These are phyloP conservation scores for Mitragyna speciosa DNA, from an alignment of 257 asterid genomes.

Conservation along the genomic window DNA sequence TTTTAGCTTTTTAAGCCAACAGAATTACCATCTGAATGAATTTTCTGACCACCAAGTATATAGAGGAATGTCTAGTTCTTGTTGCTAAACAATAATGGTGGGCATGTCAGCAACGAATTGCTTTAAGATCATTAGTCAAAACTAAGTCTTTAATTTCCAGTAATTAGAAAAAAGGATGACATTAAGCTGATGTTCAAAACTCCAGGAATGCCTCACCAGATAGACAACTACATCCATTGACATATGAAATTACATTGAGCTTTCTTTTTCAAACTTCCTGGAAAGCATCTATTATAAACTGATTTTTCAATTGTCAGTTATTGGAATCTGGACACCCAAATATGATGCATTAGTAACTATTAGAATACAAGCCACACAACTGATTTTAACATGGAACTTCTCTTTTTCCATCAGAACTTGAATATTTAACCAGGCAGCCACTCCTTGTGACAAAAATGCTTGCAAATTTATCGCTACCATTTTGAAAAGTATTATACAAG, in stretches of 20 bases:
- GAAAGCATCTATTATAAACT: background rate
- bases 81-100: background rate
- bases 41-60: background rate
- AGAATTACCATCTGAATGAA: background rate
- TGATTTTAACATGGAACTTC: background rate
- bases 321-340: background rate
- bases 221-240: no score
- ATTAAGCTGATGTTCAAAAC: no score
- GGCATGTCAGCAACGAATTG: background rate
- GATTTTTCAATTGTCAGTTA: background rate
- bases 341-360: background rate
- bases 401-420: background rate
- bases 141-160: background rate
- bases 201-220: no score
- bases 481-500: background rate
- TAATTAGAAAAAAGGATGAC: background rate
- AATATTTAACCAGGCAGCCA: background rate
- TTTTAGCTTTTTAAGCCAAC: no score
- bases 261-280: no score
- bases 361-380: background rate
- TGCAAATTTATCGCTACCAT: no score
- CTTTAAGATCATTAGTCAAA: background rate
- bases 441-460: background rate
- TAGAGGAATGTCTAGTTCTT: background rate
- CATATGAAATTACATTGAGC: no score